Conservation (phyloP, 805 yeast genomes). For the Myxozyma kluyveri region DNA sequence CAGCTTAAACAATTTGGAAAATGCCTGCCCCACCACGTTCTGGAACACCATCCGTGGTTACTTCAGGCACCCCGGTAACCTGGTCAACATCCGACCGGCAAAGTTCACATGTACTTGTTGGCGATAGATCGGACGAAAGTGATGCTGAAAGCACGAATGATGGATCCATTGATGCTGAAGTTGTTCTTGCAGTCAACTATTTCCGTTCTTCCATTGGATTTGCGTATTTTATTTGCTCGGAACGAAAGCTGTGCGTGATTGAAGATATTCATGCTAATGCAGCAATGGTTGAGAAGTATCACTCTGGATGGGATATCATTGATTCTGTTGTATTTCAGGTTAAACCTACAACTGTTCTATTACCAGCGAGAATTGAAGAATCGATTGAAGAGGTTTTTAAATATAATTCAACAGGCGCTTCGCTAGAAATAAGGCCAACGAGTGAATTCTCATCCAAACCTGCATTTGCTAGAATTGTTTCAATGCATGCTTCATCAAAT, state of each 20-base stretch:
- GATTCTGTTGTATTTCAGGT: constrained; percentile 24
- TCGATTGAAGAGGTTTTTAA: constrained; percentile 15
- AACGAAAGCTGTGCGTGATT: constrained; percentile 12
- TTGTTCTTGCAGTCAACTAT: constrained; percentile 20
- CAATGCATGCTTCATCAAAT: background rate
- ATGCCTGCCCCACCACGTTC: too few relatives aligned
- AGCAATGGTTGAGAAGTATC: constrained; percentile 18
- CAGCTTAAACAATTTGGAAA: too few relatives aligned
- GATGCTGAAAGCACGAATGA: background rate
- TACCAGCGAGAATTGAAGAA: constrained; percentile 22
- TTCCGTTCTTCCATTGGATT: constrained; percentile 14
- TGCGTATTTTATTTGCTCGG: constrained; percentile 11
- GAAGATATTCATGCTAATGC: constrained; percentile 23
- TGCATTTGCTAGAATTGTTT: constrained; percentile 11
- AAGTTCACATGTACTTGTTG: background rate
- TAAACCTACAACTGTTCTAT: constrained; percentile 18
- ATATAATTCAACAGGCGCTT: background rate
- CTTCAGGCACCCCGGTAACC: too few relatives aligned
- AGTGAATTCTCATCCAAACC: constrained; percentile 15
- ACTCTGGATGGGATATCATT: constrained; percentile 19
- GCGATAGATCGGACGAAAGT: too few relatives aligned
- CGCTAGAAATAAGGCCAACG: constrained; percentile 20
- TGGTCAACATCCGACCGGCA: too few relatives aligned
- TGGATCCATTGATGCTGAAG: background rate
- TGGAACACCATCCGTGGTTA: too few relatives aligned